These are phyloP conservation scores for Berkeleyomyces rouxiae DNA, from an alignment of 2,329 filamentous ascomycete genomes.

Conservation along the genomic window DNA sequence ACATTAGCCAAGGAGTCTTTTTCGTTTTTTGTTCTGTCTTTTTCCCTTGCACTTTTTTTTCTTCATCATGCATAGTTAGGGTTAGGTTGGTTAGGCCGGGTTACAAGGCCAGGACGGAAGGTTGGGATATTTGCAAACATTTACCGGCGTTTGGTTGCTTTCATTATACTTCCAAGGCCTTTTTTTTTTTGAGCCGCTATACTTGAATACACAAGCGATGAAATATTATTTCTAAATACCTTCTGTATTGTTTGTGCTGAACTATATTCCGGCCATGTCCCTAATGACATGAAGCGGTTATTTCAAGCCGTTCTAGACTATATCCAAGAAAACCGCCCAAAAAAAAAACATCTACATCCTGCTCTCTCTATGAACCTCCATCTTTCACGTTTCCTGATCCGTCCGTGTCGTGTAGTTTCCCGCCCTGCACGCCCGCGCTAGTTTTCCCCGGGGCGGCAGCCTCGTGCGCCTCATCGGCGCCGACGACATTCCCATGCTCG, in stretches of 20 bases:
- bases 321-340: background rate
- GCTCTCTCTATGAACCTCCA: too few relatives aligned
- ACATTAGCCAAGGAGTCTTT: background rate
- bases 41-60: background rate
- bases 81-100: background rate
- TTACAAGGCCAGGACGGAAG: background rate
- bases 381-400: background rate
- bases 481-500: slow-evolving; percentile 25
- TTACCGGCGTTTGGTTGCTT: background rate
- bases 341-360: background rate
- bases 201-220: background rate
- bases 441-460: background rate
- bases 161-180: background rate
- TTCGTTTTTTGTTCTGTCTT: background rate
- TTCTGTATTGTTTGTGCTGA: background rate
- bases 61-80: background rate
- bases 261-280: background rate
- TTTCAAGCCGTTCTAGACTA: background rate
- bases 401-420: background rate
- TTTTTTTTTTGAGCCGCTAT: background rate
- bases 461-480: slow-evolving; percentile 11
- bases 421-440: background rate
- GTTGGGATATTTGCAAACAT: background rate
- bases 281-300: background rate
- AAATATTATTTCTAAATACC: background rate